Conservation (phyloP, 352 stramenopile species). For the Phytophthora idaei region DNA sequence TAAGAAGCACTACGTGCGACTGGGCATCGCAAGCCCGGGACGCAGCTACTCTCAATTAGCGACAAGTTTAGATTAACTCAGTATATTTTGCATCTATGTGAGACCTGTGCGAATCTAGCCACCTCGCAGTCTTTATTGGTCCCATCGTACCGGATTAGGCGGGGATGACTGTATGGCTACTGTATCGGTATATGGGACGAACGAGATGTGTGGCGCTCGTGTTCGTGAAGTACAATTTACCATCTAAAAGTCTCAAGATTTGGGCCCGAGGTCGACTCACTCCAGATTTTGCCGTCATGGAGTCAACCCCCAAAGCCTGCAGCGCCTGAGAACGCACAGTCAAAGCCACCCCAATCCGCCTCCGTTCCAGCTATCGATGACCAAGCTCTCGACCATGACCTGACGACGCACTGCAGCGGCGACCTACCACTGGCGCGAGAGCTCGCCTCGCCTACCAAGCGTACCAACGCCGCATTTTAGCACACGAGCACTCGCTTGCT, state of each 20-base stretch:
- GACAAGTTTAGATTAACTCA: too few relatives aligned
- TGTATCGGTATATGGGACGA: constrained; percentile 2
- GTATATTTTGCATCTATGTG: too few relatives aligned
- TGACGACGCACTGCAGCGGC: constrained; percentile 2
- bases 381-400: background rate
- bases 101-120: too few relatives aligned
- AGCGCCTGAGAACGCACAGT: constrained; percentile 4
- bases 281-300: constrained; percentile 14
- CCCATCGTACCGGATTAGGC: too few relatives aligned
- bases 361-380: constrained; percentile 1
- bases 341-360: background rate
- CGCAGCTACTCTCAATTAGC: too few relatives aligned
- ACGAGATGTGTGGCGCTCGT: background rate
- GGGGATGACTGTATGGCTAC: too few relatives aligned
- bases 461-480: constrained; percentile 35
- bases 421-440: constrained; percentile 17
- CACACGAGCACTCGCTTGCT: constrained; percentile 9
- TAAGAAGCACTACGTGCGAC: too few relatives aligned
- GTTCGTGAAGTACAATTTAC: background rate
- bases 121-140: too few relatives aligned
- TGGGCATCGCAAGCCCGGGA: too few relatives aligned
- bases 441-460: constrained; percentile 30
- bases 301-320: constrained; percentile 7
- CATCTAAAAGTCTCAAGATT: background rate
- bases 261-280: background rate